Conservation (phyloP, 306 rosid genomes). For the Amphicarpaea edgeworthii region DNA sequence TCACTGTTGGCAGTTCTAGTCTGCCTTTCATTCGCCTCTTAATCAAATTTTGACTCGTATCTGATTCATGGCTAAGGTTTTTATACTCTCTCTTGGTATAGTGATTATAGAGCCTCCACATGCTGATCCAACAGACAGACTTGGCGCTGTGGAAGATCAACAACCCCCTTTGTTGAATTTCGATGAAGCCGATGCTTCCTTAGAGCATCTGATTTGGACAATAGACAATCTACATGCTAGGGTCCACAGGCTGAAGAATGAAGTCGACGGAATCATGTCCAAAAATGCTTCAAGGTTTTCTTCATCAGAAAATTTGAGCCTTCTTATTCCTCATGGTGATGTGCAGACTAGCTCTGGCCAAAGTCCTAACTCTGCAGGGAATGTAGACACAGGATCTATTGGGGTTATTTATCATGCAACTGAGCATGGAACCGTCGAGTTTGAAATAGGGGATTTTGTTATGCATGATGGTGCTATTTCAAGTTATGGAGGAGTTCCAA, state of each 20-base stretch:
- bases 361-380: slow-evolving; percentile 76
- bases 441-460: slow-evolving; percentile 69
- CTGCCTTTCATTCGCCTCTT: slow-evolving; percentile 32
- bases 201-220: slow-evolving; percentile 77
- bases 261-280: slow-evolving; percentile 61
- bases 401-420: slow-evolving; percentile 62
- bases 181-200: slow-evolving; percentile 56
- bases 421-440: slow-evolving; percentile 61
- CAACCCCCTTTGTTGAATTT: slow-evolving; percentile 60
- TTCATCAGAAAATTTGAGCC: slow-evolving; percentile 78
- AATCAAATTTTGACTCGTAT: slow-evolving; percentile 43
- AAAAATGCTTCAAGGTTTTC: slow-evolving; percentile 72
- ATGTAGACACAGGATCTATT: slow-evolving; percentile 67
- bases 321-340: slow-evolving; percentile 71
- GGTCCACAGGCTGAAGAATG: slow-evolving; percentile 77
- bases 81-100: slow-evolving; percentile 44
- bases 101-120: slow-evolving; percentile 55
- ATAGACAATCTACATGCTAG: slow-evolving; percentile 71
- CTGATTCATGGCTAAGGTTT: slow-evolving; percentile 22
- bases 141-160: slow-evolving; percentile 54
- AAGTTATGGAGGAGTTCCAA: slow-evolving; percentile 73
- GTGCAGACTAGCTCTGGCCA: slow-evolving; percentile 76
- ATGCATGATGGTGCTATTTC: slow-evolving; percentile 76
- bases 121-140: slow-evolving; percentile 59
- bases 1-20: slow-evolving; percentile 22